A percentile compares a stretch with the other conserved stretches of the same genome.
Conservation (phyloP, 495 filamentous ascomycete genomes). For the Trichodelitschia bisporula region DNA sequence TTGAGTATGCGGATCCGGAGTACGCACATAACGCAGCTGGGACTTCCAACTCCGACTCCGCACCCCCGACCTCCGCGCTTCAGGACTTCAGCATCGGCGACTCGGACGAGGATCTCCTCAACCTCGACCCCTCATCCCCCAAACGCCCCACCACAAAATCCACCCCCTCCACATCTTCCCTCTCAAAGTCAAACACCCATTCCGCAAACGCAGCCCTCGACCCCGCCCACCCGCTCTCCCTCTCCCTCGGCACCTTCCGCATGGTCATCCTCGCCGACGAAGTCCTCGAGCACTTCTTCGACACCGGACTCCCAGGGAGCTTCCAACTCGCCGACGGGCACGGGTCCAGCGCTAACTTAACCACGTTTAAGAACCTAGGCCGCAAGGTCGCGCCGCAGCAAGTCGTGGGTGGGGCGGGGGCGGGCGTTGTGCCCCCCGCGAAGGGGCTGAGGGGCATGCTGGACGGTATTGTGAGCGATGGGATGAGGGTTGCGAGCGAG, state of each 20-base stretch:
- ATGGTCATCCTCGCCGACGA: slow-evolving; percentile 97
- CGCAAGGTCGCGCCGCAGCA: slow-evolving; percentile 1
- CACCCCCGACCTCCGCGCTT: slow-evolving; percentile 11
- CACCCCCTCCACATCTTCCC: neutral
- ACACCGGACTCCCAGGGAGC: slow-evolving; percentile 50
- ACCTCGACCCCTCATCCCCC: slow-evolving; percentile 19
- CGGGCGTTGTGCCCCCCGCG: slow-evolving; percentile 33
- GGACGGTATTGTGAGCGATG: slow-evolving; percentile 91
- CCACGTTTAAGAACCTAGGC: slow-evolving; percentile 52
- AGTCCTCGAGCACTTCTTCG: slow-evolving; percentile 86
- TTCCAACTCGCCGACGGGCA: slow-evolving; percentile 37
- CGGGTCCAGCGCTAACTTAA: slow-evolving; percentile 26
- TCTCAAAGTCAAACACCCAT: too few species aligned
- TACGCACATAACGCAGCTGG: slow-evolving; percentile 35
- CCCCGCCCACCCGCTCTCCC: slow-evolving; percentile 34
- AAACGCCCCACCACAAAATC: slow-evolving; percentile 4
- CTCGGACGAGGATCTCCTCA: slow-evolving; percentile 45
- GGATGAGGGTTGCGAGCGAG: slow-evolving; percentile 82
- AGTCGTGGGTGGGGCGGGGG: slow-evolving; percentile 12
- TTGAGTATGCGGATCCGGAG: slow-evolving; percentile 94
- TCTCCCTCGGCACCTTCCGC: slow-evolving; percentile 92
- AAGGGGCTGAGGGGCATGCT: slow-evolving; percentile 77
- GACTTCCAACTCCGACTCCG: slow-evolving; percentile 3
- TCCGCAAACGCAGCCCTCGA: slow-evolving; percentile 1
- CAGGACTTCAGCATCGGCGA: slow-evolving; percentile 55